phyloP scores from a whole-genome alignment of 768 basidiomycete species.

The Mycena venus region DNA sequence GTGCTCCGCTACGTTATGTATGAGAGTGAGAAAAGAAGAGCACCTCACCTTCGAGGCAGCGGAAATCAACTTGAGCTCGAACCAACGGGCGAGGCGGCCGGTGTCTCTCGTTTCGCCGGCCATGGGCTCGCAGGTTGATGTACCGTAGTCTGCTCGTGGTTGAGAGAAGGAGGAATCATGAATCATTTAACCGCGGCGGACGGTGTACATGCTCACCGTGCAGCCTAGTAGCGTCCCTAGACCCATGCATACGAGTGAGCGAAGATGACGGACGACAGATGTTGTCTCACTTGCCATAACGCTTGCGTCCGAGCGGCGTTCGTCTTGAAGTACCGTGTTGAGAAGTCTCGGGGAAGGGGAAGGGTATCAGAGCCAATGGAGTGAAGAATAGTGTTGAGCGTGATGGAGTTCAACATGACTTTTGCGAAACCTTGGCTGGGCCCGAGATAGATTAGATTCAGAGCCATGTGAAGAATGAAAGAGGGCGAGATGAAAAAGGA shows the following conservation, averaged over 20 bases:
- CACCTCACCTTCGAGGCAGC: slow-evolving; percentile 11
- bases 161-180: neutral
- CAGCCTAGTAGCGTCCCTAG: slow-evolving; percentile 26
- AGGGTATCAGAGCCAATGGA: neutral
- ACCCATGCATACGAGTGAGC: neutral
- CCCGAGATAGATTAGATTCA: too few species aligned
- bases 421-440: slow-evolving; percentile 38
- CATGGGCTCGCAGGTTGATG: slow-evolving; percentile 17
- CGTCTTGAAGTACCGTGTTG: slow-evolving; percentile 19
- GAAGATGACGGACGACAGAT: neutral
- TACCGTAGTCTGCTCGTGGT: slow-evolving; percentile 31
- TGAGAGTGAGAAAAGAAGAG: too few species aligned
- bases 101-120: slow-evolving; percentile 19
- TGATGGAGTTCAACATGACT: slow-evolving; percentile 36
- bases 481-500: neutral
- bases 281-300: slow-evolving; percentile 25
- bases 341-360: slow-evolving; percentile 4
- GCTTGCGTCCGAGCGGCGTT: slow-evolving; percentile 16
- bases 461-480: too few species aligned
- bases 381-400: slow-evolving; percentile 31
- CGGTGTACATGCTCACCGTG: slow-evolving; percentile 20
- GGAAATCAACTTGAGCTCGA: slow-evolving; percentile 7
- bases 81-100: slow-evolving; percentile 7
- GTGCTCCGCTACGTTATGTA: too few species aligned
- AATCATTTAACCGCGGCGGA: too few species aligned